Evolutionary conservation across 192 early-diverging fungal genomes (phyloP).

Genomic region (Linnemannia schmuckeri): DNA sequence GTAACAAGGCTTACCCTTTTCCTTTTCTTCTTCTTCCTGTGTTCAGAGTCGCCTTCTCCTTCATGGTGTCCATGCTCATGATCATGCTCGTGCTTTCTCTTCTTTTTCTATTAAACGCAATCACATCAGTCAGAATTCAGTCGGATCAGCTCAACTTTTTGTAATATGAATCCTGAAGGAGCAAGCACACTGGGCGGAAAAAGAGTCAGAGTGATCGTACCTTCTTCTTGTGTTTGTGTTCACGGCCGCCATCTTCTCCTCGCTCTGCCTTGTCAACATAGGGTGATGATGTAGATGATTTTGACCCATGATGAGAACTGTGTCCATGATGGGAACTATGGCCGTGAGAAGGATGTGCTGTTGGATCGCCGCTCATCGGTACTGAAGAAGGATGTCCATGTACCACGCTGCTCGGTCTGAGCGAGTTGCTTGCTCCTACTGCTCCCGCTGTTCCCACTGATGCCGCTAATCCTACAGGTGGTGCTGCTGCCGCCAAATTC

Average conservation of each 20-base stretch:
- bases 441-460: neutral
- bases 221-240: conserved; percentile 55
- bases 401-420: conserved; percentile 14
- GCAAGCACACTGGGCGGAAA: neutral
- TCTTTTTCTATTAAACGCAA: conserved; percentile 41
- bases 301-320: conserved; percentile 24
- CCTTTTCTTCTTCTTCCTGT: conserved; percentile 57
- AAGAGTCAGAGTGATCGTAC: neutral
- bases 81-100: conserved; percentile 57
- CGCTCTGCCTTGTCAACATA: conserved; percentile 44
- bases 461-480: neutral
- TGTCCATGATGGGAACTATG: conserved; percentile 28
- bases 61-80: conserved; percentile 53
- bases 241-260: conserved; percentile 40
- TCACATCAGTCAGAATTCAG: neutral
- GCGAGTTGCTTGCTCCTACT: neutral
- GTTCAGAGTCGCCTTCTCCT: conserved; percentile 53
- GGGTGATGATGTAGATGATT: conserved; percentile 51
- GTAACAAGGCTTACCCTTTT: conserved; percentile 37
- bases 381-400: neutral
- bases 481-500: neutral
- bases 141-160: neutral
- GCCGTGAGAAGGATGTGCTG: conserved; percentile 18
- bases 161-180: neutral
- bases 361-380: neutral